These are phyloP conservation scores for Entamoeba invadens DNA, from an alignment of 208 protist genomes.

Conservation along the genomic window DNA sequence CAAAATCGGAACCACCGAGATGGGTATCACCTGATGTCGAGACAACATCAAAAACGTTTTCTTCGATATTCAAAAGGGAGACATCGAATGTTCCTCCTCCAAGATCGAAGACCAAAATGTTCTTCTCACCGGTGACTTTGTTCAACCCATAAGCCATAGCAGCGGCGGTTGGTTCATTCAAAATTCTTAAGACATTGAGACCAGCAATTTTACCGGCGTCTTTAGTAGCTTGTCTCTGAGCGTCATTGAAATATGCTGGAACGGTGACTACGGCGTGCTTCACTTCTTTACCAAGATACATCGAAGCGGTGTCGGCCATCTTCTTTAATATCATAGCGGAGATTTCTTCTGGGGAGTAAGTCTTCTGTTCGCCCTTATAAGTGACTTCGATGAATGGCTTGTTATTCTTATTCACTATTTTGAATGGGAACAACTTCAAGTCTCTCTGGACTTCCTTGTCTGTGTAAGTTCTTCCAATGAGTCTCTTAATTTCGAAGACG, in stretches of 20 bases:
- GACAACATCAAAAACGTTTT: constrained; percentile 69
- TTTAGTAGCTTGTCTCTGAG: constrained; percentile 69
- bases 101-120: constrained; percentile 78
- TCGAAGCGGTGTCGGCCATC: constrained; percentile 34
- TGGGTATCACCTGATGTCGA: constrained; percentile 9
- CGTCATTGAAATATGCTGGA: constrained; percentile 86
- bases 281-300: constrained; percentile 31
- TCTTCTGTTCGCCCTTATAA: background rate
- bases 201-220: constrained; percentile 67
- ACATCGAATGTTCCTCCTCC: constrained; percentile 73
- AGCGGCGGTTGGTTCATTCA: constrained; percentile 98
- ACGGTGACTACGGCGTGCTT: constrained; percentile 34
- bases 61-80: constrained; percentile 90
- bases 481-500: constrained; percentile 71
- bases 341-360: constrained; percentile 35
- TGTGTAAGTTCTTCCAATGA: constrained; percentile 59
- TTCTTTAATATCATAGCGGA: constrained; percentile 32
- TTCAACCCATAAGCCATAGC: constrained; percentile 86
- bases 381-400: constrained; percentile 41
- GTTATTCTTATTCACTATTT: constrained; percentile 54
- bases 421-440: constrained; percentile 64
- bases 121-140: constrained; percentile 46
- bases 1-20: constrained; percentile 4
- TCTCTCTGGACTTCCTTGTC: constrained; percentile 34
- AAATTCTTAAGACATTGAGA: constrained; percentile 89